These are phyloP conservation scores for Rubia tinctorum DNA, from an alignment of 305 asterid species.

Conservation along the genomic window DNA sequence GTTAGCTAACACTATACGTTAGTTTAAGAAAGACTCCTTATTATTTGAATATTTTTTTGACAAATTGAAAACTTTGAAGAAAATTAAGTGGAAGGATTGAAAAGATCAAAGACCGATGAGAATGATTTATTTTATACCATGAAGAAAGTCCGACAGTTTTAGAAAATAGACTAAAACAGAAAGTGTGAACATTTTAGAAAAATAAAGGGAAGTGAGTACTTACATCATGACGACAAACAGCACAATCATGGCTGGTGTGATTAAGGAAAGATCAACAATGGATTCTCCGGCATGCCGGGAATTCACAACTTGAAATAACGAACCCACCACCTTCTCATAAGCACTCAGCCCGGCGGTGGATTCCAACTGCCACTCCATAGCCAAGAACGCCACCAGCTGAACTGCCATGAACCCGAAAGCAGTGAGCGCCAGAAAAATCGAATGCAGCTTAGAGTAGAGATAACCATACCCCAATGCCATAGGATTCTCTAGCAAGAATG, in stretches of 20 bases:
- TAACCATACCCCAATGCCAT: conserved; percentile 31
- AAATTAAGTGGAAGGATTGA: too few species aligned
- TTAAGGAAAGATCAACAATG: conserved; percentile 22
- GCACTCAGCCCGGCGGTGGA: conserved; percentile 15
- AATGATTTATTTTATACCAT: too few species aligned
- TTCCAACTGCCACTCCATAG: conserved; percentile 31
- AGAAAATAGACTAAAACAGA: background rate
- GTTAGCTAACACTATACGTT: too few species aligned
- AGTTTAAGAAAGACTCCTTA: too few species aligned
- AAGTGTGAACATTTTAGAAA: background rate
- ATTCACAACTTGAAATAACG: conserved; percentile 29
- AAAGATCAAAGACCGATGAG: too few species aligned
- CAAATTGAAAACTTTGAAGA: too few species aligned
- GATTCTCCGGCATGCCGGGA: conserved; percentile 34
- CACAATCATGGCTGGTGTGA: conserved; percentile 31
- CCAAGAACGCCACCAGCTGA: conserved; percentile 24
- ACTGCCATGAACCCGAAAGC: conserved; percentile 32
- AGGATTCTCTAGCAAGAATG: conserved; percentile 25
- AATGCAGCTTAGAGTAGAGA: conserved; percentile 22
- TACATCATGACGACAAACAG: conserved; percentile 32
- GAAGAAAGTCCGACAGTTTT: too few species aligned
- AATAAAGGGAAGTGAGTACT: background rate
- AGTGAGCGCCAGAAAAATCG: conserved; percentile 21
- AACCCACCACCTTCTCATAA: conserved; percentile 33
- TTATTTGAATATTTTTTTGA: too few species aligned